A percentile compares a stretch with the other conserved stretches of the same genome.
These are phyloP conservation scores for Rhodotorula diobovata DNA, from an alignment of 768 basidiomycete species.

Conservation along the genomic window DNA sequence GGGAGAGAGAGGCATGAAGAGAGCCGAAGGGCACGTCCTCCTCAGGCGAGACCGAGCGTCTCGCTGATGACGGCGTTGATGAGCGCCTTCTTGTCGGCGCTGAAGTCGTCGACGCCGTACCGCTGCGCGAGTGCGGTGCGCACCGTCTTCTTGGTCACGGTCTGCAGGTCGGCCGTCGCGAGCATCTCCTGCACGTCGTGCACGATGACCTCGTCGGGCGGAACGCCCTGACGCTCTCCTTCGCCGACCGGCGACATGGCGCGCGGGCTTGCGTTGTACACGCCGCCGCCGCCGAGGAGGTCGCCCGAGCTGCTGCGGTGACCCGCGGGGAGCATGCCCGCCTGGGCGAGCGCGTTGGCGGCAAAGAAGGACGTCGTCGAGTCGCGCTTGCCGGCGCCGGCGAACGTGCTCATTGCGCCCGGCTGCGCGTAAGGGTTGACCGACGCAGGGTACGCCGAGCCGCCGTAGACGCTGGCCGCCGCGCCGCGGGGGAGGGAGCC, in stretches of 20 bases:
- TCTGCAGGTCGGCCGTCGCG: slow-evolving; percentile 73
- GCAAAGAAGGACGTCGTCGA: slow-evolving; percentile 32
- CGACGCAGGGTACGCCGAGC: not conserved
- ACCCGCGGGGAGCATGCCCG: not conserved
- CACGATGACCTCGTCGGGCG: slow-evolving; percentile 14
- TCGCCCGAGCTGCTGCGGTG: not conserved
- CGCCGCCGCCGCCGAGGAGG: not conserved
- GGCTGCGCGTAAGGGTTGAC: not conserved
- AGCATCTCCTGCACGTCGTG: slow-evolving; percentile 58
- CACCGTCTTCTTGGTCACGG: slow-evolving; percentile 86
- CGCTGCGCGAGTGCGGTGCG: slow-evolving; percentile 73
- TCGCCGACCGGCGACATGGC: not conserved
- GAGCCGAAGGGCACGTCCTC: not conserved
- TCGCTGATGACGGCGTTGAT: slow-evolving; percentile 74
- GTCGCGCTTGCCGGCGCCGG: slow-evolving; percentile 4
- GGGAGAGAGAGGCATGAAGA: too few relatives aligned
- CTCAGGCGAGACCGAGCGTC: slow-evolving; percentile 21
- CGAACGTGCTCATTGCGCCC: slow-evolving; percentile 6
- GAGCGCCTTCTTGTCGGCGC: slow-evolving; percentile 58
- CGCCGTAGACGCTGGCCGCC: not conserved
- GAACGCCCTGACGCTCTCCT: too few relatives aligned
- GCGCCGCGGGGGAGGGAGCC: slow-evolving; percentile 10
- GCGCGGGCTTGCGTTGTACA: not conserved
- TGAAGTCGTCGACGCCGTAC: slow-evolving; percentile 68
- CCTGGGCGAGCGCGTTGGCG: slow-evolving; percentile 22